Conservation (phyloP, 2,329 filamentous ascomycete genomes). For the Xylariaceae sp. region DNA sequence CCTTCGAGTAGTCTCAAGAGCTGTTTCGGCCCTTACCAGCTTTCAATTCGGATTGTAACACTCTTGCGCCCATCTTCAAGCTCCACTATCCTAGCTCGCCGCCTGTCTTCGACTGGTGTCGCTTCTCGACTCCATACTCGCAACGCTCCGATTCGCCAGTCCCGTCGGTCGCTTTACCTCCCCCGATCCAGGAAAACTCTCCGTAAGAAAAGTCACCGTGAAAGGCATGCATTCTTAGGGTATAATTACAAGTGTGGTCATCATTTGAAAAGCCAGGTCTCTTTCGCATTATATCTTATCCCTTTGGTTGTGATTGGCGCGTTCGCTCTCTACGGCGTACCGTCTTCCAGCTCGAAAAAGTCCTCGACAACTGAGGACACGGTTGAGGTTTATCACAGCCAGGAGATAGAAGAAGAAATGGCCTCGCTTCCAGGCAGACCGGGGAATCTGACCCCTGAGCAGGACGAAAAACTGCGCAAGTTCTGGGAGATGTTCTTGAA, state of each 20-base stretch:
- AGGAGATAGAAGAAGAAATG: conserved; percentile 29
- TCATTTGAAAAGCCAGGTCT: conserved; percentile 25
- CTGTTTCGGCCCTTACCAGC: conserved; percentile 2
- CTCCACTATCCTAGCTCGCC: conserved; percentile 17
- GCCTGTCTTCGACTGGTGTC: conserved; percentile 16
- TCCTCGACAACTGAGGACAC: conserved; percentile 4
- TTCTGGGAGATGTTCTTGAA: conserved; percentile 80
- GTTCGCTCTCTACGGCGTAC: conserved; percentile 24
- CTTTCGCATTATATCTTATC: conserved; percentile 28
- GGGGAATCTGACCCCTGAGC: conserved; percentile 84
- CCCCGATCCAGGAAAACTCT: conserved; percentile 7
- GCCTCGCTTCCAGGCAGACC: conserved; percentile 67
- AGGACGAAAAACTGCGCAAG: conserved; percentile 85
- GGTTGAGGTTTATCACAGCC: conserved; percentile 4
- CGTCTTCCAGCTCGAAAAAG: conserved; percentile 1
- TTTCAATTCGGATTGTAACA: conserved; percentile 9
- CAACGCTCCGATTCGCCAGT: conserved; percentile 5
- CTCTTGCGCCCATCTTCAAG: conserved; percentile 16
- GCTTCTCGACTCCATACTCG: conserved; percentile 4
- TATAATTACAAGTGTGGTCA: conserved; percentile 3
- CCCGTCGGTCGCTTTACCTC: not conserved
- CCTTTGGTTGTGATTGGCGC: conserved; percentile 26
- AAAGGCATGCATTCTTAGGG: not conserved
- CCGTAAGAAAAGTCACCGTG: conserved; percentile 2
- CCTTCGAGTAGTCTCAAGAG: conserved; percentile 6